Base-by-base conservation (phyloP, 176 grass and related monocot genomes). In the Eragrostis curvula region DNA sequence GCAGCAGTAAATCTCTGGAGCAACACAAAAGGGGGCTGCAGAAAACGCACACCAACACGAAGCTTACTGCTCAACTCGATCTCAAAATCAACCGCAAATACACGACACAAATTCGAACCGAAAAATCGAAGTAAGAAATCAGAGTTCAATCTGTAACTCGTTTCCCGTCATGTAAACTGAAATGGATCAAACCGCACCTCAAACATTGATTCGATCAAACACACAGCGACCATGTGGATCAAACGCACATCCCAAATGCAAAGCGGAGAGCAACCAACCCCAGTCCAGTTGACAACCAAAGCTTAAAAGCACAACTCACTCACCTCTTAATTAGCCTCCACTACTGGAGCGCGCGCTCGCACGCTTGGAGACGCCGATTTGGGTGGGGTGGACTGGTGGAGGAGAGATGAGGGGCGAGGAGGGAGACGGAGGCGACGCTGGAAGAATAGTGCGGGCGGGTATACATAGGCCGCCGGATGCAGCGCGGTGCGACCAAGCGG, bases 391-490 rank as follows among this genome's bases (percentile, higher is more conserved):
- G 1, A 7, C n/a, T n/a, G n/a, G n/a, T n/a, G 17, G 25, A 5
- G 20, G 1, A 2, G 24, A 36, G 32, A 36, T 36, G 32, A 36
- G 30, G 15, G 1, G 12, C 2, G 27, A 30, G 23, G 8, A 6
- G 27, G 5, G 5, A 20, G 23, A 0, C 2, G 11, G 17, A 47
- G 75, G 36, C 18, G 14, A 12, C 23, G 44, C 68, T 25, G 43
- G 67, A 46, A 47, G 71, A 74, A 43, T 44, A 53, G 16, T 14
- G 42, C 43, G 43, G 10, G 16, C 28, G 62, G 0, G 15, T 18
- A 70, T 69, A 85, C 30, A 85, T 78, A 77, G 41, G 72, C 28
- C 71, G 23, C 28, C 9, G 36, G 63, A 0, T 27, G 23, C 30
- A 0, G 3, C 3, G 47, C 2, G 15, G n/a, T 3, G 24, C 17